Conservation (phyloP, 202 grass and related monocot genomes). For the Sporobolus alterniflorus region DNA sequence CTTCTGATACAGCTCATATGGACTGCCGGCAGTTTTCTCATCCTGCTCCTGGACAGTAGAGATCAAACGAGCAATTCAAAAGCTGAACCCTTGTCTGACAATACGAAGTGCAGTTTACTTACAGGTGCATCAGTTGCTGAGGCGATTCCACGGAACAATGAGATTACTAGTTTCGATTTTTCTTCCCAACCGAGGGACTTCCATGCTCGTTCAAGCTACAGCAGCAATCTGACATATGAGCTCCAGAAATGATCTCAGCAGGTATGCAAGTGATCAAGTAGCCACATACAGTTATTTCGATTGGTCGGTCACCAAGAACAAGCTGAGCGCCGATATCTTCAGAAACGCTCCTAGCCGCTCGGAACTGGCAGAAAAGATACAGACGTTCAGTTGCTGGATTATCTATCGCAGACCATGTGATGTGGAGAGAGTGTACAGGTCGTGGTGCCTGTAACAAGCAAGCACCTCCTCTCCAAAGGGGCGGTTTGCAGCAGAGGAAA, state of each 20-base stretch:
- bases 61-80: too few relatives aligned
- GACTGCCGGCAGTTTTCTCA: slow-evolving; percentile 55
- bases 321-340: slow-evolving; percentile 93
- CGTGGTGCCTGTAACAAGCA: neutral
- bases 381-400: neutral
- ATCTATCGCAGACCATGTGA: neutral
- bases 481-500: slow-evolving; percentile 70
- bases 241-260: too few relatives aligned
- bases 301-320: slow-evolving; percentile 93
- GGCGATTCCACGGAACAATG: slow-evolving; percentile 78
- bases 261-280: neutral
- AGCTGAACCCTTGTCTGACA: neutral
- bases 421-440: neutral
- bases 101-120: slow-evolving; percentile 29
- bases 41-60: slow-evolving; percentile 34
- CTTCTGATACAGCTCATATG: slow-evolving; percentile 75
- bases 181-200: slow-evolving; percentile 84
- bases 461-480: slow-evolving; percentile 87
- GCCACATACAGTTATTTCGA: slow-evolving; percentile 88
- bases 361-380: slow-evolving; percentile 56
- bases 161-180: slow-evolving; percentile 62
- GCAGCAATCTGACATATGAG: slow-evolving; percentile 13
- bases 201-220: slow-evolving; percentile 94
- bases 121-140: slow-evolving; percentile 38
- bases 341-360: slow-evolving; percentile 75